Conservation (phyloP, 75 land plant genomes). For the Sequoia sempervirens region DNA sequence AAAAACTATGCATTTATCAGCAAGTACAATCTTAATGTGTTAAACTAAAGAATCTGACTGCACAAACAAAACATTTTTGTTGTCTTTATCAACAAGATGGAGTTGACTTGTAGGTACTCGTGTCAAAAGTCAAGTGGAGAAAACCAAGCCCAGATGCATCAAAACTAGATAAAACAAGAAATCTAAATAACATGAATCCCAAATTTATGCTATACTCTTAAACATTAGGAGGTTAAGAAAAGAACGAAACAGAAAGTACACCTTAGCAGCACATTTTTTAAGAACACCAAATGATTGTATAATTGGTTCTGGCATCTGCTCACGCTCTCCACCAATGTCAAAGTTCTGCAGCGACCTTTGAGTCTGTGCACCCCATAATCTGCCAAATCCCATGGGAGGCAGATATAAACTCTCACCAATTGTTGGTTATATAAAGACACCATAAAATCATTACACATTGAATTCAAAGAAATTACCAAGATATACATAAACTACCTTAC, state of each 20-base stretch:
- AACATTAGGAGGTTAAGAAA: background rate
- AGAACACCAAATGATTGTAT: slow-evolving; percentile 83
- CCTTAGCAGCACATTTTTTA: slow-evolving; percentile 96
- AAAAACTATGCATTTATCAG: background rate
- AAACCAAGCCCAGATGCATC: background rate
- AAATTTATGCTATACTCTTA: background rate
- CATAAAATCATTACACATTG: background rate
- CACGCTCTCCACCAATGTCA: slow-evolving; percentile 87
- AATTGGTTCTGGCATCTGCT: slow-evolving; percentile 90
- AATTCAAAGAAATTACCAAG: background rate
- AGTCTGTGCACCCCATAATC: slow-evolving; percentile 98
- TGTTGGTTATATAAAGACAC: too few species aligned
- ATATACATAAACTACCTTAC: background rate
- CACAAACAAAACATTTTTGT: background rate
- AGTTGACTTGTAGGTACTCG: background rate
- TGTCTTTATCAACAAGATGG: background rate
- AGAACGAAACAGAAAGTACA: slow-evolving; percentile 14
- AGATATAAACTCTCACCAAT: too few species aligned
- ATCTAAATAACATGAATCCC: background rate
- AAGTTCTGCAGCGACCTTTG: slow-evolving; percentile 94
- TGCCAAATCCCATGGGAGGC: too few species aligned
- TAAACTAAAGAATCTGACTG: background rate
- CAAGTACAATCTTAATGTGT: background rate
- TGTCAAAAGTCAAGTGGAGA: background rate
- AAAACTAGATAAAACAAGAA: background rate